Evolutionary conservation across 2,329 filamentous ascomycete genomes (phyloP), one percentile per base, ranked within the genome.

Genomic region (Ophiostoma fasciatum): DNA sequence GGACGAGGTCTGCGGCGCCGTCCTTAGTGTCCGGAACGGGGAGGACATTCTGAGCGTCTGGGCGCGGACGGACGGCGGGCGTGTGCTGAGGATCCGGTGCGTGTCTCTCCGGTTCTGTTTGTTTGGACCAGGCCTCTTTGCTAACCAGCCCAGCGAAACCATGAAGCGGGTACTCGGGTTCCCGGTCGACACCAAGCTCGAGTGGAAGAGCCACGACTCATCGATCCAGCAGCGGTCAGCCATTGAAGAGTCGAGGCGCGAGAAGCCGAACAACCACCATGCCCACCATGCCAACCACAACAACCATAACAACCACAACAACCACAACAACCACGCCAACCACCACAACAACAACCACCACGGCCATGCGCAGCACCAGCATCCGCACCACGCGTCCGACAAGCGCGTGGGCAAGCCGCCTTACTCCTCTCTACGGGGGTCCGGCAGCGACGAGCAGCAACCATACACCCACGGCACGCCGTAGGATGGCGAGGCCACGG

Each of bases 31-130:
- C 44, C 73, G 90, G 43, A 93, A 87, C 51, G 88, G 87, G 29
- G 90, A 98, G 61, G 90, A 98, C 54, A 92, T 96, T 43, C 70
- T 98, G 57, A 94, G 85, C 61, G 85, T 98, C 53, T 98, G 90
- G 90, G 93, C 87, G 37, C 82, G 85, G 57, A 90, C 83, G 49
- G 83, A 93, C 51, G 88, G 85, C 30, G 84, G 85, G 44, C 78
- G 84, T 50, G 92, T 94, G 57, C 80, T 96, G 49, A 94, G 93
- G 66, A 94, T 98, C 51, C 78, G 88, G 81, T 93, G 71, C 48
- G 75, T 59, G 28, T 28, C 18, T 15, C 26, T 29, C 15, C 19
- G 27, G 13, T 35, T 37, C 7, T 29, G 35, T 38, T 27, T 18
- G 6, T 5, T 44, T 28, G n/a, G n/a, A n/a, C n/a, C n/a, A n/a